Base-by-base conservation (phyloP, 768 basidiomycete species). In the Mycena maculata region DNA sequence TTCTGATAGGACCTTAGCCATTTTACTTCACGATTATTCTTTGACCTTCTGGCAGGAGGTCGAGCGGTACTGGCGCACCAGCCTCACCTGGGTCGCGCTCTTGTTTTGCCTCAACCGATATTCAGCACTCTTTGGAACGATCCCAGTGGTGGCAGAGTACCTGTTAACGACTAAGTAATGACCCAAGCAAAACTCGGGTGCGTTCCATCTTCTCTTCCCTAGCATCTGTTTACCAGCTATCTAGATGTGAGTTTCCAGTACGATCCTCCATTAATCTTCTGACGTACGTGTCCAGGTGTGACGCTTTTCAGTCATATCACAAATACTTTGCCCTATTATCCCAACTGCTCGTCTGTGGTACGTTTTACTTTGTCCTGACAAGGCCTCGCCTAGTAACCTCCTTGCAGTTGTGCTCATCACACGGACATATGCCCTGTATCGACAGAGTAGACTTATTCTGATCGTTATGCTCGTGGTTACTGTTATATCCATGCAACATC, bases 21-120 rank as follows among this genome's bases (percentile, higher is more conserved):
- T 80, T 10, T 67, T 82, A 23, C 71, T 76, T 27, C 81, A 80
- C 31, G 82, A 82, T 63, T 79, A 77, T 44, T 13, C 73, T 11
- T 72, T 80, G 52, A 83, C 82, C 1, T 49, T 82, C 8, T 42
- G 61, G 2, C 47, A 39, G 28, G 82, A 83, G 56, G 63, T 81
- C 18, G 67, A 71, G 47, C 62, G 75, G 30, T 79, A 73, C 71
- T 82, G 82, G 81, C 65, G 42, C 23, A 60, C 72, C 50, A 49
- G 23, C 12, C 33, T 71, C 20, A 73, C 61, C 36, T 70, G 70
- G 63, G 61, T 52, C 10, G 59, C 48, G n/a, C 50, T 49, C 8
- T 63, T 76, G 3, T 76, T 77, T 63, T 55, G 74, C 25, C 9
- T 60, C 39, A 76, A 72, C 44, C 77, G 76, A 10, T 78, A 77